Conservation (phyloP, 1,284 basidiomycete genomes). For the Vanrija sp. region DNA sequence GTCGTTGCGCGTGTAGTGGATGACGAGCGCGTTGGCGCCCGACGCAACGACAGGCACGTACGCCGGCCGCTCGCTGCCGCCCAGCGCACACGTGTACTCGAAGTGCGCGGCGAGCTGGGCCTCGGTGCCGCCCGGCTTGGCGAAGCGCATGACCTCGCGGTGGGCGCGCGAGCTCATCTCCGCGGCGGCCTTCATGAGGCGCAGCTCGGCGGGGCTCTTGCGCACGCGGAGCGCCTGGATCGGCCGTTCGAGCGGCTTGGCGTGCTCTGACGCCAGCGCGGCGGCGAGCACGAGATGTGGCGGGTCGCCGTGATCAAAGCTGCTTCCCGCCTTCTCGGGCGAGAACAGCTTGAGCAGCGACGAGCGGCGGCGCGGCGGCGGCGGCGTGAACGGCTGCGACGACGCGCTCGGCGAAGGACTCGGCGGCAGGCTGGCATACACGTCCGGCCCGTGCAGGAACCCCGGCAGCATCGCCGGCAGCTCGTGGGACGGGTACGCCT, state of each 20-base stretch:
- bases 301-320: conserved; percentile 29
- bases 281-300: conserved; percentile 47
- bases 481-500: conserved; percentile 49
- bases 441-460: conserved; percentile 26
- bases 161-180: conserved; percentile 50
- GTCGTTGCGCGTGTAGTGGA: conserved; percentile 90
- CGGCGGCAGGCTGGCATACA: conserved; percentile 51
- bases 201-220: conserved; percentile 50
- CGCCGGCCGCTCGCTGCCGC: conserved; percentile 76
- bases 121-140: conserved; percentile 67
- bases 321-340: conserved; percentile 13
- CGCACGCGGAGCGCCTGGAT: conserved; percentile 49
- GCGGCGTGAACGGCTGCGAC: conserved; percentile 39
- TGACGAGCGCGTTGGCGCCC: conserved; percentile 78
- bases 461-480: conserved; percentile 38
- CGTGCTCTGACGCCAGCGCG: conserved; percentile 37
- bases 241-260: conserved; percentile 43
- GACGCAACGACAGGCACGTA: conserved; percentile 89
- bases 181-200: conserved; percentile 51
- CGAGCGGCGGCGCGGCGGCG: conserved; percentile 35
- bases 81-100: conserved; percentile 73
- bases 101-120: conserved; percentile 76
- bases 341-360: conserved; percentile 46
- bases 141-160: conserved; percentile 66
- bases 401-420: conserved; percentile 40